Evolutionary conservation across 1,284 basidiomycete genomes (phyloP), one percentile per base, ranked within the genome.

Genomic region (Flammula alnicola): DNA sequence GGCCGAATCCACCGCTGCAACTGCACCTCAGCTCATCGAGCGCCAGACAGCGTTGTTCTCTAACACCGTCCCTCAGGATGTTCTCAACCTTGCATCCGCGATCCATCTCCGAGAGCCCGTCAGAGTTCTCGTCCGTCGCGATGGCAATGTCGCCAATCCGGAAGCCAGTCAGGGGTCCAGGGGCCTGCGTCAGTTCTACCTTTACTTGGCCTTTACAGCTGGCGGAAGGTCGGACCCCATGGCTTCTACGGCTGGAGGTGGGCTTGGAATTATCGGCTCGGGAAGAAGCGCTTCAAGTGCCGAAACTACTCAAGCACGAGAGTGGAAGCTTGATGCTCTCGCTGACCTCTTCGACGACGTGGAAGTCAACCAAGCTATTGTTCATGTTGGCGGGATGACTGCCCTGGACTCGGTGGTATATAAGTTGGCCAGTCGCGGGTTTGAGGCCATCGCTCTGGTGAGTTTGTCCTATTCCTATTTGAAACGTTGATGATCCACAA

Each of bases 301-400:
- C 10, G 93, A 95, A 70, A 93, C 85, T 37, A 83, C 84, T 10
- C 90, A 93, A 66, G 94, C 94, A 29, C 83, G 93, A 55, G 95
- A 98, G 71, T 98, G 95, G 92, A 99, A 99, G 72, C 76, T 99
- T 44, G 95, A 99, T 63, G 95, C 94, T 12, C 78, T 99, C 27
- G 86, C 91, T 19, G 96, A 98, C 68, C 76, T 98, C 53, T 87
- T 97, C 57, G 93, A 96, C 42, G 95, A 98, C 65, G 82, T 93
- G 11, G 92, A 94, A 37, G 78, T 89, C 7, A 75, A 78, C 41
- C 92, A 95, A 59, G 92, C 90, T 0, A 86, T 96, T 52, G 89
- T 96, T 35, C 91, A 95, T 63, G 93, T 96, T 26, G 93, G 93
- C 4, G 91, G 92, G 1, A 84, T 92, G 79, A 81, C 81, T 5